Conservation (phyloP, 257 asterid species). For the Linderniella brevidens region DNA sequence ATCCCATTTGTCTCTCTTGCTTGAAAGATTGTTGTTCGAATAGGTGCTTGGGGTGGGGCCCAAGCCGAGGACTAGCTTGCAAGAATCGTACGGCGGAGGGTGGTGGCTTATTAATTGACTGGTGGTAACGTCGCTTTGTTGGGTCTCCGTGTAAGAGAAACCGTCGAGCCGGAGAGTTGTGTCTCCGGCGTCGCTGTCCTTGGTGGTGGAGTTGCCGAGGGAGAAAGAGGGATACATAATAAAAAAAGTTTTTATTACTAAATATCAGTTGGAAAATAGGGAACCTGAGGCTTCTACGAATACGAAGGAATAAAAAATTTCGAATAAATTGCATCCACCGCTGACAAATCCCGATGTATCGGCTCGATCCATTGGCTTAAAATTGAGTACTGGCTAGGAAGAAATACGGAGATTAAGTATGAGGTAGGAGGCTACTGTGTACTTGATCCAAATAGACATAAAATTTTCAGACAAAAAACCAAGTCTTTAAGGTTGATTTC, state of each 20-base stretch:
- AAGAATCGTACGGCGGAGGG: conserved; percentile 34
- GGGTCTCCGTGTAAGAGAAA: conserved; percentile 22
- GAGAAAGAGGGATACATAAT: conserved; percentile 21
- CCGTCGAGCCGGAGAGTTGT: conserved; percentile 60
- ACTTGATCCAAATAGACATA: conserved; percentile 8
- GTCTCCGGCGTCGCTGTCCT: conserved; percentile 27
- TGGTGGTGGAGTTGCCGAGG: conserved; percentile 21
- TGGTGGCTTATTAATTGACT: conserved; percentile 14
- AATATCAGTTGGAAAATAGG: conserved; percentile 21
- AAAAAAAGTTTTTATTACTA: conserved; percentile 15
- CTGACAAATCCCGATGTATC: conserved; percentile 87
- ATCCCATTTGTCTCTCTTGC: conserved; percentile 15
- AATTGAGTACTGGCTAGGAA: not conserved
- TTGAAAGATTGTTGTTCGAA: conserved; percentile 23
- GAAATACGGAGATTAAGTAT: conserved; percentile 4
- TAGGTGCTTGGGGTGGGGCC: conserved; percentile 73
- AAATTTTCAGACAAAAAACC: conserved; percentile 3
- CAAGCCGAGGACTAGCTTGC: conserved; percentile 78
- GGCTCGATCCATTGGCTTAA: conserved; percentile 46
- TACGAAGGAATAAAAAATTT: too few relatives aligned
- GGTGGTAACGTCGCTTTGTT: too few relatives aligned
- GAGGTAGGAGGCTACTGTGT: conserved; percentile 3
- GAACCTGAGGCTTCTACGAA: conserved; percentile 2
- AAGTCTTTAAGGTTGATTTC: too few relatives aligned
- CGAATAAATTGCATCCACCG: too few relatives aligned